These are phyloP conservation scores for Mucor irregularis DNA, from an alignment of 371 early-diverging fungal genomes.

Conservation along the genomic window DNA sequence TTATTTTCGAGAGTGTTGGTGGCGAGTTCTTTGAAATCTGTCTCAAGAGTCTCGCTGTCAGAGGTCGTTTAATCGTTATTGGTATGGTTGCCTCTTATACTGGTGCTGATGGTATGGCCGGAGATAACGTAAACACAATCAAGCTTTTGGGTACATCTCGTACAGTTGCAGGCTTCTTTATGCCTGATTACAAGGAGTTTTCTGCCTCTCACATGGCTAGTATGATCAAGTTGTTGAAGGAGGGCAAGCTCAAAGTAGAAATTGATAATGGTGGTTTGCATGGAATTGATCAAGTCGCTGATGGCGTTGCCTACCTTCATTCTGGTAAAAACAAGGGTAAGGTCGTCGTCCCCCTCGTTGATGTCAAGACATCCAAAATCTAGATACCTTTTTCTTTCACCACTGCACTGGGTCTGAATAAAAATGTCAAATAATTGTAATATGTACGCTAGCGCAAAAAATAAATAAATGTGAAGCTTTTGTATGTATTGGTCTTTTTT, in stretches of 20 bases:
- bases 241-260: conserved; percentile 43
- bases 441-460: too few relatives aligned
- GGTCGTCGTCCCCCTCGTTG: conserved; percentile 41
- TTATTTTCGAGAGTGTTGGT: conserved; percentile 65
- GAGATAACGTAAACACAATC: conserved; percentile 49
- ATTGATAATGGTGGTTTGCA: conserved; percentile 41
- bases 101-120: conserved; percentile 32
- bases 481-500: too few relatives aligned
- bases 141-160: conserved; percentile 53
- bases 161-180: conserved; percentile 62
- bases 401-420: too few relatives aligned
- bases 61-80: conserved; percentile 63
- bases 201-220: conserved; percentile 36
- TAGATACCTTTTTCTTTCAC: conserved; percentile 5
- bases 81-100: conserved; percentile 56
- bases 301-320: conserved; percentile 49
- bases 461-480: neutral
- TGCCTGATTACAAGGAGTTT: conserved; percentile 33
- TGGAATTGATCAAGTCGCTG: conserved; percentile 42
- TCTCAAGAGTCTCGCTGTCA: conserved; percentile 46
- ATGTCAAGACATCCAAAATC: conserved; percentile 21
- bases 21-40: conserved; percentile 55
- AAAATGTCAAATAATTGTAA: too few relatives aligned
- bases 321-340: conserved; percentile 60
- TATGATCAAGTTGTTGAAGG: conserved; percentile 28